These are phyloP conservation scores for Globisporangium nunn DNA, from an alignment of 352 stramenopile species.

Conservation along the genomic window DNA sequence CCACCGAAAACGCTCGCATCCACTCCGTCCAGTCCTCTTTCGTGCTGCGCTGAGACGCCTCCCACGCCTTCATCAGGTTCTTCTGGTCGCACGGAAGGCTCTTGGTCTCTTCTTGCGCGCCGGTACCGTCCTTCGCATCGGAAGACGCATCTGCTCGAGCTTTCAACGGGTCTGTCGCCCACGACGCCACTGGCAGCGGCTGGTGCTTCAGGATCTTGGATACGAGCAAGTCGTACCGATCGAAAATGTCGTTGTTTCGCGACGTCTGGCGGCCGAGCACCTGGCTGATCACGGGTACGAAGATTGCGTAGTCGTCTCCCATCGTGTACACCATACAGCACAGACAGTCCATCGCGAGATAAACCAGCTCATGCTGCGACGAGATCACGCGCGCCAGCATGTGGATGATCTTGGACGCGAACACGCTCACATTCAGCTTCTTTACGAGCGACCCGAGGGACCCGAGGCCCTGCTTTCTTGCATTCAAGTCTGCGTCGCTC, in stretches of 20 bases:
- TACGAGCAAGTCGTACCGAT: constrained; percentile 82
- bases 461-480: constrained; percentile 70
- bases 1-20: constrained; percentile 96
- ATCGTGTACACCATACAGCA: constrained; percentile 88
- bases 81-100: constrained; percentile 75
- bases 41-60: constrained; percentile 74
- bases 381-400: constrained; percentile 83
- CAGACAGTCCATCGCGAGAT: constrained; percentile 83
- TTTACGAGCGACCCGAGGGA: constrained; percentile 83
- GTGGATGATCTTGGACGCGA: constrained; percentile 87
- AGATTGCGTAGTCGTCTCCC: constrained; percentile 86
- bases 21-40: constrained; percentile 98
- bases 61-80: constrained; percentile 84
- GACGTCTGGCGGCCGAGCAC: constrained; percentile 67
- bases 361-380: constrained; percentile 74
- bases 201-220: constrained; percentile 88
- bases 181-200: constrained; percentile 72
- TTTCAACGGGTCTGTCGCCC: constrained; percentile 69
- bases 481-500: constrained; percentile 76
- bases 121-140: constrained; percentile 28
- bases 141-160: constrained; percentile 22
- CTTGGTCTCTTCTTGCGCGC: constrained; percentile 57
- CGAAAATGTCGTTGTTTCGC: constrained; percentile 77
- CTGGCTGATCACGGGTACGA: constrained; percentile 81
- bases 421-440: constrained; percentile 86